A percentile compares a stretch with the other conserved stretches of the same genome.
phyloP scores from a whole-genome alignment of 441 rosid genomes.

The Melastoma candidum region DNA sequence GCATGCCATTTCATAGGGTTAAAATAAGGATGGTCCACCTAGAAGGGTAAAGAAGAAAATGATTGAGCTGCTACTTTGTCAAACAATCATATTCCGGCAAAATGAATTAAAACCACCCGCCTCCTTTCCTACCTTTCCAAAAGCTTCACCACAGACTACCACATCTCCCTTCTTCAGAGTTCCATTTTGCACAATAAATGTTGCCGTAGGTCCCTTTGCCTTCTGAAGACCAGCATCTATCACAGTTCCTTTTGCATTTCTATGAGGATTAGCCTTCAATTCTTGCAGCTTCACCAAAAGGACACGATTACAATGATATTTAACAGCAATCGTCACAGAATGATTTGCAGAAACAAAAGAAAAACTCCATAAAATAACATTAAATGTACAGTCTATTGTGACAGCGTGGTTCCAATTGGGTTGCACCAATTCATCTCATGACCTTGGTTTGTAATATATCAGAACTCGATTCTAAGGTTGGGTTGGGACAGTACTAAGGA shows the following conservation, averaged over 20 bases:
- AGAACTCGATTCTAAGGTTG: too few species aligned
- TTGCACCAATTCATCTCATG: too few species aligned
- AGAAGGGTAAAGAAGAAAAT: neutral
- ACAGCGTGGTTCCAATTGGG: too few species aligned
- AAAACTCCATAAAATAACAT: too few species aligned
- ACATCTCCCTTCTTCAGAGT: slow-evolving; percentile 83
- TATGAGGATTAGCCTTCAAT: slow-evolving; percentile 90
- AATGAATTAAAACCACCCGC: slow-evolving; percentile 10
- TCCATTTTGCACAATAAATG: slow-evolving; percentile 94
- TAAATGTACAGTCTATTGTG: too few species aligned
- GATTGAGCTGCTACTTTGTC: slow-evolving; percentile 1
- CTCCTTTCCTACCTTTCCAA: slow-evolving; percentile 71
- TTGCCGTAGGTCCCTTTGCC: slow-evolving; percentile 85
- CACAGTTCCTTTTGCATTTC: slow-evolving; percentile 94
- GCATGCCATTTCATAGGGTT: too few species aligned
- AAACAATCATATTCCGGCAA: slow-evolving; percentile 5
- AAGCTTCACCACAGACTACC: slow-evolving; percentile 91
- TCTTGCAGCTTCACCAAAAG: slow-evolving; percentile 70
- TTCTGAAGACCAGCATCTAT: slow-evolving; percentile 94
- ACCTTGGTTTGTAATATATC: too few species aligned
- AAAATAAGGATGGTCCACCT: too few species aligned
- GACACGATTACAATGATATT: slow-evolving; percentile 6
- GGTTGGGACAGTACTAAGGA: too few species aligned
- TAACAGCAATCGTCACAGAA: too few species aligned
- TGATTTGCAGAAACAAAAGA: too few species aligned